Evolutionary conservation across 257 asterid species (phyloP).

Genomic region (Solanum etuberosum): DNA sequence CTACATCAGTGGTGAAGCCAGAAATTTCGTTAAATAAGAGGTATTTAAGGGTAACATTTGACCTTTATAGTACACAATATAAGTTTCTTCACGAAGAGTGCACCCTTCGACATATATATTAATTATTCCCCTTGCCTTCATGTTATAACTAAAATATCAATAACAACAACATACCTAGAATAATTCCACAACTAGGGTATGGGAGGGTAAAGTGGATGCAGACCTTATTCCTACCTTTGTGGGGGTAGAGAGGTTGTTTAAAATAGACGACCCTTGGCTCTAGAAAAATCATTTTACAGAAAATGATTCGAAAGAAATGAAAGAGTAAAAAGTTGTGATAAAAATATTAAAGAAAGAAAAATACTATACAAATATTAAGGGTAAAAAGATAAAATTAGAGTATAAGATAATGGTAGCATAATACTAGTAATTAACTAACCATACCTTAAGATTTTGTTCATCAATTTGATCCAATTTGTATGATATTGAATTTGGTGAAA

Average conservation of each 20-base stretch:
- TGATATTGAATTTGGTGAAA: slow-evolving; percentile 22
- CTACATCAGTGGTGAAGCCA: not conserved
- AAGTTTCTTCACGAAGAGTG: not conserved
- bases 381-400: not conserved
- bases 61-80: not conserved
- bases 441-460: slow-evolving; percentile 24
- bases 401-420: not conserved
- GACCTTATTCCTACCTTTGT: not conserved
- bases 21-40: not conserved
- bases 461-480: slow-evolving; percentile 38
- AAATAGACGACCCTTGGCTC: not conserved
- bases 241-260: not conserved
- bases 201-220: not conserved
- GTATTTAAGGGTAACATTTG: not conserved
- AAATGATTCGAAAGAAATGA: not conserved
- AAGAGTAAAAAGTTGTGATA: not conserved
- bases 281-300: not conserved
- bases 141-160: not conserved
- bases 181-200: not conserved
- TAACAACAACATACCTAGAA: not conserved
- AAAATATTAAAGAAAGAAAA: not conserved
- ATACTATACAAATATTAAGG: not conserved
- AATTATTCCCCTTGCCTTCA: not conserved
- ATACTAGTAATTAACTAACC: not conserved
- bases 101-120: not conserved